Conservation (phyloP, 306 rosid species). For the Casuarina cunninghamiana region DNA sequence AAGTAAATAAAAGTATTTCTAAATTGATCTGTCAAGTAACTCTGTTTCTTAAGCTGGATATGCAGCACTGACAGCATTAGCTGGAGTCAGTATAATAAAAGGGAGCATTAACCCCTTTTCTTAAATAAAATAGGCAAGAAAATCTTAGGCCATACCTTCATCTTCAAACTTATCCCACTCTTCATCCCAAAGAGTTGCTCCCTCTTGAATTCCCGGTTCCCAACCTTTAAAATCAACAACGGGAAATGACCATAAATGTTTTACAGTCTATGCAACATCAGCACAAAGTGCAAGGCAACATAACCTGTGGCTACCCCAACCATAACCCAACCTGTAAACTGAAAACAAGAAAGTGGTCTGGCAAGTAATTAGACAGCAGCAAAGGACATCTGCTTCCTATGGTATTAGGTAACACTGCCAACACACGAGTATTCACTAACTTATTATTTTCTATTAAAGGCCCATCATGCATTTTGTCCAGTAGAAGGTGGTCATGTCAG, state of each 20-base stretch:
- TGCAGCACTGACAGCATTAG: neutral
- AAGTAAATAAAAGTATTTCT: conserved; percentile 4
- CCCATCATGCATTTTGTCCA: neutral
- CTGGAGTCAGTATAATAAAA: neutral
- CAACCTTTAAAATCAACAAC: conserved; percentile 62
- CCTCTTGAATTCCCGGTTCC: conserved; percentile 87
- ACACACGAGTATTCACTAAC: neutral
- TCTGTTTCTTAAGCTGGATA: conserved; percentile 14
- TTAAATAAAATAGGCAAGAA: neutral
- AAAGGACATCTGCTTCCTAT: neutral
- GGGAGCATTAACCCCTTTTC: neutral
- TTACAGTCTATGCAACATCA: neutral
- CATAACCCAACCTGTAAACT: neutral
- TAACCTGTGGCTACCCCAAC: neutral
- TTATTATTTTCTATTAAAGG: neutral
- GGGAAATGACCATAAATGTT: conserved; percentile 25
- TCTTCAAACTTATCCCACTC: conserved; percentile 99
- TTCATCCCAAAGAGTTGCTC: conserved; percentile 92
- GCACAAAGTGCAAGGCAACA: neutral
- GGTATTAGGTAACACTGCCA: neutral
- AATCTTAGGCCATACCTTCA: conserved; percentile 57
- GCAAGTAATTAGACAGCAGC: neutral
- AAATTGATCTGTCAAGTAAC: conserved; percentile 17
- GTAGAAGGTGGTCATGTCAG: neutral
- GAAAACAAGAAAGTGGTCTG: neutral